A percentile compares a stretch with the other conserved stretches of the same genome.
These are phyloP conservation scores for Eremochloa ophiuroides DNA, from an alignment of 176 grass and related monocot species.

Conservation along the genomic window DNA sequence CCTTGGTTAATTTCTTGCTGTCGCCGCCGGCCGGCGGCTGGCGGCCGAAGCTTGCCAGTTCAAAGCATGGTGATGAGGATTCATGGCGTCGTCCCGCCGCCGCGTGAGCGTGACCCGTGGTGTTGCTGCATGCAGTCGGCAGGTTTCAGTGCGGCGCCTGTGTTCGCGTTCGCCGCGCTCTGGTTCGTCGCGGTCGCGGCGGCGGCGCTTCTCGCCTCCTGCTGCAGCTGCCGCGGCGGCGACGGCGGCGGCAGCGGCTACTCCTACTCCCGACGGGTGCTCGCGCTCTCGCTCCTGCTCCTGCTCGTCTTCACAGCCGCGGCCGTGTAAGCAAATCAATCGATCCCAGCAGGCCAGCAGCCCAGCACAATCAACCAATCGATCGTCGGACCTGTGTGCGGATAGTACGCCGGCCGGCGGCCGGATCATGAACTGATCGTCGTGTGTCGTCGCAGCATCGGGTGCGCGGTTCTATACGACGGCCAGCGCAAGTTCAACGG, in stretches of 20 bases:
- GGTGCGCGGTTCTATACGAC: slow-evolving; percentile 61
- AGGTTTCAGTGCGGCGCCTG: slow-evolving; percentile 60
- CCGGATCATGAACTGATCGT: background rate
- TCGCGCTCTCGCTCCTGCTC: slow-evolving; percentile 36
- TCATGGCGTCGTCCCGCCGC: background rate
- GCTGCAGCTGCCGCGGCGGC: slow-evolving; percentile 46
- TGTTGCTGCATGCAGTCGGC: slow-evolving; percentile 49
- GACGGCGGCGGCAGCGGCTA: background rate
- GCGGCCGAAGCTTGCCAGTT: too few relatives aligned
- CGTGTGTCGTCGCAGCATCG: slow-evolving; percentile 26
- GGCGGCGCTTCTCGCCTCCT: slow-evolving; percentile 30
- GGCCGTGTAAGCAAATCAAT: slow-evolving; percentile 31
- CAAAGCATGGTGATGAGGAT: background rate
- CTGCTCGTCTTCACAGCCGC: slow-evolving; percentile 36
- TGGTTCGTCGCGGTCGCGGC: slow-evolving; percentile 59
- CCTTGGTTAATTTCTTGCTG: background rate
- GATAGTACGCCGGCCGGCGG: background rate
- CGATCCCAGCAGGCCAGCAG: too few relatives aligned
- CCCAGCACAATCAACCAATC: background rate
- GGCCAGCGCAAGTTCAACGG: slow-evolving; percentile 60
- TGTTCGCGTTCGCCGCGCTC: slow-evolving; percentile 42
- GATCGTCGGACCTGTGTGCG: background rate
- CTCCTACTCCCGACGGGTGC: slow-evolving; percentile 48
- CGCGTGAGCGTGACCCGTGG: background rate
- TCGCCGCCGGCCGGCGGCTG: too few relatives aligned